phyloP scores from a whole-genome alignment of 345 rosid genomes.

The Acer saccharum region DNA sequence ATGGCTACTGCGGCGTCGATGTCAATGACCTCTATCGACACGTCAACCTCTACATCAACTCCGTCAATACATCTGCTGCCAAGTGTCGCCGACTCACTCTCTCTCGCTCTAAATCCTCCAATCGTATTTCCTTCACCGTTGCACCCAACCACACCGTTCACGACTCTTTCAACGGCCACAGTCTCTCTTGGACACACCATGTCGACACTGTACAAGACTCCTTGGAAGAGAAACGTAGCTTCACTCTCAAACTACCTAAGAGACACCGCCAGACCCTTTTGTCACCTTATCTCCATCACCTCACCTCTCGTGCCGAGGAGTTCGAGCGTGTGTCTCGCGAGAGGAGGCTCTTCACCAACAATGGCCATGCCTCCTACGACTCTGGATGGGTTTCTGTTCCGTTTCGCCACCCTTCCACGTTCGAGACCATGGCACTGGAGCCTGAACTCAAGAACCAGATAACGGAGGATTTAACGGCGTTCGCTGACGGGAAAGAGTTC shows the following conservation, averaged over 20 bases:
- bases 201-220: slow-evolving; percentile 54
- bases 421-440: slow-evolving; percentile 52
- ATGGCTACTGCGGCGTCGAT: slow-evolving; percentile 57
- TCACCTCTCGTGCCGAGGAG: slow-evolving; percentile 38
- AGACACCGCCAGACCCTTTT: slow-evolving; percentile 32
- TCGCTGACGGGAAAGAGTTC: slow-evolving; percentile 45
- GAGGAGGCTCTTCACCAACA: slow-evolving; percentile 45
- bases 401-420: slow-evolving; percentile 55
- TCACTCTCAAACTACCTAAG: slow-evolving; percentile 48
- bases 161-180: slow-evolving; percentile 38
- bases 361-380: slow-evolving; percentile 44
- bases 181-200: slow-evolving; percentile 47
- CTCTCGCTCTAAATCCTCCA: slow-evolving; percentile 46
- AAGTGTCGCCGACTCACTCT: slow-evolving; percentile 47
- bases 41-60: slow-evolving; percentile 46
- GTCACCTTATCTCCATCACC: slow-evolving; percentile 37
- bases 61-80: slow-evolving; percentile 32
- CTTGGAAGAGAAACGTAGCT: slow-evolving; percentile 45
- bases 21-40: slow-evolving; percentile 57
- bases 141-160: slow-evolving; percentile 48
- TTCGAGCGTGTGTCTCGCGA: slow-evolving; percentile 51
- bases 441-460: slow-evolving; percentile 44
- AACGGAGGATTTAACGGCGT: slow-evolving; percentile 46
- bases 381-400: slow-evolving; percentile 61
- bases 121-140: slow-evolving; percentile 39